phyloP scores from a whole-genome alignment of 352 stramenopile species.

The Phytophthora pisi region DNA sequence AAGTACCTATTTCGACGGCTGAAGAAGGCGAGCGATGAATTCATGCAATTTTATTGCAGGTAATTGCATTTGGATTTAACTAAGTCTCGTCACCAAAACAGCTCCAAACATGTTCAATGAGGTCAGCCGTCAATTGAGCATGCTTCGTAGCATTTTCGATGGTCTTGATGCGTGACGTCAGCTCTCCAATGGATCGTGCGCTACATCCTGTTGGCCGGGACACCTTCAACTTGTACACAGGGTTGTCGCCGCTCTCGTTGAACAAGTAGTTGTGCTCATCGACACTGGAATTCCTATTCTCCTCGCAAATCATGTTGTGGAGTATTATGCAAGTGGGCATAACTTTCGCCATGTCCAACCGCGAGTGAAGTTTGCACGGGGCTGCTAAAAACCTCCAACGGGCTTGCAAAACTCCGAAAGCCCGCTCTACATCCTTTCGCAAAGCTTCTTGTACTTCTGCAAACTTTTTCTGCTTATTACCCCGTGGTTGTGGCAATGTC shows the following conservation, averaged over 20 bases:
- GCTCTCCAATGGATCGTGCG: no score
- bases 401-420: slow-evolving; percentile 4
- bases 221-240: no score
- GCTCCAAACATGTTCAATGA: no score
- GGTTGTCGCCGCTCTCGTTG: background rate
- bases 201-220: no score
- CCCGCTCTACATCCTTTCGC: slow-evolving; percentile 3
- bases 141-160: no score
- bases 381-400: slow-evolving; percentile 5
- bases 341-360: slow-evolving; percentile 4
- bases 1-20: no score
- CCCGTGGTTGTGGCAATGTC: background rate
- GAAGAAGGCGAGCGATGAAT: no score
- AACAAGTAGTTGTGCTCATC: background rate
- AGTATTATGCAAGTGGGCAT: background rate
- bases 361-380: slow-evolving; percentile 2
- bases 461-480: slow-evolving; percentile 1
- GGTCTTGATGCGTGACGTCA: no score
- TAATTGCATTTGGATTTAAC: no score
- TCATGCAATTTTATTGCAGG: no score
- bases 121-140: no score
- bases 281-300: background rate
- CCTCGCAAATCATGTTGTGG: background rate
- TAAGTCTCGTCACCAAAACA: no score
- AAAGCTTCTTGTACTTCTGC: background rate